Conservation (phyloP, 257 asterid genomes). For the Mentha longifolia region DNA sequence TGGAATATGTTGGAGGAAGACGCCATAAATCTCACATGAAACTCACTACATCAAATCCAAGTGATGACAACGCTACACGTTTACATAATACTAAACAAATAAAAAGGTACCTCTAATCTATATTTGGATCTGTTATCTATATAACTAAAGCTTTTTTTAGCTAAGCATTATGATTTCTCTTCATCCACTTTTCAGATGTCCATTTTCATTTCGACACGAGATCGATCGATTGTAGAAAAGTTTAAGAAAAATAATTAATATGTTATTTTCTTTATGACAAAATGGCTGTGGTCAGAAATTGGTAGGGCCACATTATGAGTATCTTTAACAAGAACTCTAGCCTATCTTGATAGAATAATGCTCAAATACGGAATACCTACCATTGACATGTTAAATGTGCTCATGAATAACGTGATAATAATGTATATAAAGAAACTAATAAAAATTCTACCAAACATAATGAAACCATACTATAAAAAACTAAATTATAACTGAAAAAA, state of each 20-base stretch:
- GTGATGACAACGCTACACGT: slow-evolving; percentile 38
- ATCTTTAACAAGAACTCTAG: not conserved
- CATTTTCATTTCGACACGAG: slow-evolving; percentile 27
- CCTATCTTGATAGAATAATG: no score
- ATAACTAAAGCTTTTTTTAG: slow-evolving; percentile 1
- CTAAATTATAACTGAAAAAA: no score
- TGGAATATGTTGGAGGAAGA: not conserved
- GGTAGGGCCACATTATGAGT: not conserved
- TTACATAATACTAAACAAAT: slow-evolving; percentile 27
- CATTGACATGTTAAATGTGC: no score
- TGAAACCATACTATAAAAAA: no score
- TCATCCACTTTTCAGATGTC: not conserved
- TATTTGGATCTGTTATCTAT: slow-evolving; percentile 11
- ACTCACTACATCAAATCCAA: slow-evolving; percentile 28
- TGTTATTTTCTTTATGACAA: no score
- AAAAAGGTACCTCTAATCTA: slow-evolving; percentile 24
- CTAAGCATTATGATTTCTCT: not conserved
- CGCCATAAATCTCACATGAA: slow-evolving; percentile 35
- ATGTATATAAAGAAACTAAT: no score
- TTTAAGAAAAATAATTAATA: no score
- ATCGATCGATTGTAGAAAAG: no score
- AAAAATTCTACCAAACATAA: no score
- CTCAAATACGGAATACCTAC: no score
- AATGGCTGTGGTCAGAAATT: slow-evolving; percentile 11
- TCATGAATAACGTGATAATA: no score